phyloP scores from a whole-genome alignment of 495 filamentous ascomycete genomes.

The Clohesyomyces aquaticus region DNA sequence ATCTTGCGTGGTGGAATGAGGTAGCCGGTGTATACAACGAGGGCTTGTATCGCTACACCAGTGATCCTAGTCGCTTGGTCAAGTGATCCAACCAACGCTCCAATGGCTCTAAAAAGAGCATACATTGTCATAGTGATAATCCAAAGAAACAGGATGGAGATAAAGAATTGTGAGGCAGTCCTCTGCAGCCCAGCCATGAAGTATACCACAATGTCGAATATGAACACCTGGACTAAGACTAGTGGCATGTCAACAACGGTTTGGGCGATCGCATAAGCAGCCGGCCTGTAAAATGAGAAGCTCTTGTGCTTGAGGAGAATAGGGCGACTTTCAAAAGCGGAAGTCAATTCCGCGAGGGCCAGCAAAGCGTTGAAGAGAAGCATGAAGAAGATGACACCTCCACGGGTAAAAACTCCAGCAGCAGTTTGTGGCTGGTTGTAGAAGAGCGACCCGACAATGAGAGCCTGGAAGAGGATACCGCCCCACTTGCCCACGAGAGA shows the following conservation, averaged over 20 bases:
- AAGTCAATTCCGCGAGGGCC: conserved; percentile 74
- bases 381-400: conserved; percentile 72
- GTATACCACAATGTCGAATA: conserved; percentile 79
- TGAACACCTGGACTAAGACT: conserved; percentile 66
- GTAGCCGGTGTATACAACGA: conserved; percentile 84
- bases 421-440: conserved; percentile 68
- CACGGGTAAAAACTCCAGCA: conserved; percentile 58
- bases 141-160: conserved; percentile 64
- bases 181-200: conserved; percentile 72
- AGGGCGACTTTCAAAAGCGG: conserved; percentile 69
- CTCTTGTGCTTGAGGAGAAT: conserved; percentile 83
- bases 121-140: conserved; percentile 74
- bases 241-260: conserved; percentile 77
- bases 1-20: conserved; percentile 72
- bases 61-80: conserved; percentile 69
- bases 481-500: conserved; percentile 60
- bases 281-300: conserved; percentile 82
- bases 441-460: conserved; percentile 79
- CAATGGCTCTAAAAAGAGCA: conserved; percentile 76
- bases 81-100: conserved; percentile 64
- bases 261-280: conserved; percentile 76
- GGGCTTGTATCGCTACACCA: conserved; percentile 63
- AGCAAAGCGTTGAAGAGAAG: conserved; percentile 81
- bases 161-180: conserved; percentile 83
- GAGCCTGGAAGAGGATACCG: conserved; percentile 69